These are phyloP conservation scores for Bidens hawaiensis DNA, from an alignment of 140 eudicot genomes.

Conservation along the genomic window DNA sequence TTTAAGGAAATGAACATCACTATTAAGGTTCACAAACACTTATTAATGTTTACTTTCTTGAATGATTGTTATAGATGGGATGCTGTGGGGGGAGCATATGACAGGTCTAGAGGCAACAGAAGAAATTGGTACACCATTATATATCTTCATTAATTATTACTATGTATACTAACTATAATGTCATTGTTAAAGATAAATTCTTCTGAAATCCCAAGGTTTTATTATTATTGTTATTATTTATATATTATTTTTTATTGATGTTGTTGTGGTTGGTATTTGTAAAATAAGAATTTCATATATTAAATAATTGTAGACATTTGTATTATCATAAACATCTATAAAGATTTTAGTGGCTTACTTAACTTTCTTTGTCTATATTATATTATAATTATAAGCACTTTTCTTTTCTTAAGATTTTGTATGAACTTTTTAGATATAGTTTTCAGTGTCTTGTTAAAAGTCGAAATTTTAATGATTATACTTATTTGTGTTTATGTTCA, in stretches of 20 bases:
- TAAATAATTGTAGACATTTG: background rate
- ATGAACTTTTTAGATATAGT: background rate
- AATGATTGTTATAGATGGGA: conserved; percentile 71
- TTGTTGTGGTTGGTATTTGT: too few relatives aligned
- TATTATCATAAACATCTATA: background rate
- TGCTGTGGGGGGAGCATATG: conserved; percentile 91
- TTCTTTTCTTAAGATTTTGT: background rate
- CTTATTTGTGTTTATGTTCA: background rate
- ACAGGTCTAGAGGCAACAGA: conserved; percentile 98
- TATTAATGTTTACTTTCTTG: background rate
- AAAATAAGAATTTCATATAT: background rate
- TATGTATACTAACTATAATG: background rate
- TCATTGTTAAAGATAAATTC: background rate
- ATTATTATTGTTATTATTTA: background rate
- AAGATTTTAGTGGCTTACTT: background rate
- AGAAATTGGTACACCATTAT: conserved; percentile 72
- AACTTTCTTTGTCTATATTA: background rate
- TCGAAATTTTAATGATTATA: too few relatives aligned
- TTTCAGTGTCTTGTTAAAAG: background rate
- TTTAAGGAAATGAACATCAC: background rate
- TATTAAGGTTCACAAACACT: background rate
- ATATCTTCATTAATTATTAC: conserved; percentile 1
- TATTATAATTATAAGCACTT: background rate
- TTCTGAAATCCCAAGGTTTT: background rate
- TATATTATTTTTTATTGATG: background rate